phyloP scores from a whole-genome alignment of 371 early-diverging fungal species.

The Syncephalastrum sp. region DNA sequence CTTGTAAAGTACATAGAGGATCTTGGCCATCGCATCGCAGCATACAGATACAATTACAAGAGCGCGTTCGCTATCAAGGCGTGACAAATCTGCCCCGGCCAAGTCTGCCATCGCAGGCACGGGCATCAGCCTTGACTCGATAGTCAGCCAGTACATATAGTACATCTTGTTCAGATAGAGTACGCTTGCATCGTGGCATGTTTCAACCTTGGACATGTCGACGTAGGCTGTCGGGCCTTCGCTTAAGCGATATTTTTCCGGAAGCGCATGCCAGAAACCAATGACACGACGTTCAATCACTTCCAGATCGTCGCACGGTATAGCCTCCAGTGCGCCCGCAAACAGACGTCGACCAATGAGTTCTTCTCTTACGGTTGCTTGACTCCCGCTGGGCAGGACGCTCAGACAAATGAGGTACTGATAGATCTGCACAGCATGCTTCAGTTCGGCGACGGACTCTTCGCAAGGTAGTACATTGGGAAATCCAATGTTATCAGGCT shows the following conservation, averaged over 20 bases:
- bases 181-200: slow-evolving; percentile 15
- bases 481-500: neutral
- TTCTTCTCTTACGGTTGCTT: neutral
- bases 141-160: slow-evolving; percentile 28
- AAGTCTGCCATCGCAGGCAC: slow-evolving; percentile 17
- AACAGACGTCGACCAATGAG: neutral
- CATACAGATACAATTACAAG: slow-evolving; percentile 31
- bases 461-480: neutral
- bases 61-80: slow-evolving; percentile 30
- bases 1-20: slow-evolving; percentile 20
- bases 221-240: slow-evolving; percentile 27
- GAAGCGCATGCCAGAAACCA: slow-evolving; percentile 27
- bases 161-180: slow-evolving; percentile 26
- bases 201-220: slow-evolving; percentile 25
- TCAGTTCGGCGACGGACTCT: neutral
- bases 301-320: neutral
- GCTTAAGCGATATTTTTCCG: slow-evolving; percentile 16
- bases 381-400: no score
- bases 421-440: neutral
- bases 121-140: slow-evolving; percentile 29
- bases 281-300: slow-evolving; percentile 1
- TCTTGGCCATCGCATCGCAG: slow-evolving; percentile 31
- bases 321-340: neutral
- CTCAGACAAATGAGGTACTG: neutral
- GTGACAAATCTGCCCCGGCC: slow-evolving; percentile 16